Evolutionary conservation across 768 basidiomycete genomes (phyloP).

Genomic region (Peribolospora kevripleyi): DNA sequence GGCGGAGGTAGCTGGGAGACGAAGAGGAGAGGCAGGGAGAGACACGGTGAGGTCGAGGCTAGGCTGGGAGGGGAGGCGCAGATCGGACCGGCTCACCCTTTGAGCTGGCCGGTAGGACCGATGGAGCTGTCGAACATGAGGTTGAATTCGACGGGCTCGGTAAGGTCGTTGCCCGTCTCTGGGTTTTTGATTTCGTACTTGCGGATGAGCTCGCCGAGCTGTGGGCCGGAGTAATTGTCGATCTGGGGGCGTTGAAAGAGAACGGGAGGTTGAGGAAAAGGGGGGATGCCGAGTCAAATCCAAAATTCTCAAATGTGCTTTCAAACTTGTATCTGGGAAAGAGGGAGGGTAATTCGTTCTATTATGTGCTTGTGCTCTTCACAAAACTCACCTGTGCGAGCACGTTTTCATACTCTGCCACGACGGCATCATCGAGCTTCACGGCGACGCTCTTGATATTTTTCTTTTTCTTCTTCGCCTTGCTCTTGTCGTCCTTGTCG

Average conservation of each 20-base stretch:
- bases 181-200: conserved; percentile 65
- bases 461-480: conserved; percentile 43
- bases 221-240: conserved; percentile 76
- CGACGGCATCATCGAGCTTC: conserved; percentile 45
- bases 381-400: conserved; percentile 53
- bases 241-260: conserved; percentile 27
- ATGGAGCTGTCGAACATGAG: conserved; percentile 97
- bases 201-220: conserved; percentile 64
- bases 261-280: not conserved
- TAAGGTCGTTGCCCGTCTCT: conserved; percentile 72
- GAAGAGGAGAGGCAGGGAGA: not conserved
- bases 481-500: conserved; percentile 32
- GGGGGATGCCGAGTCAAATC: too few relatives aligned
- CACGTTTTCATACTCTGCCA: conserved; percentile 50
- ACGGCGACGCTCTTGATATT: conserved; percentile 41
- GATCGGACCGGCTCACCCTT: conserved; percentile 34
- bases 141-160: conserved; percentile 87
- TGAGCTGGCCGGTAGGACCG: conserved; percentile 89
- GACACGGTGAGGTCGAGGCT: not conserved
- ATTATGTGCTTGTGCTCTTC: not conserved
- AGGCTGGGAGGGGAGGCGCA: not conserved
- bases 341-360: not conserved
- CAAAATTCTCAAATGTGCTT: too few relatives aligned
- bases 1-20: conserved; percentile 54
- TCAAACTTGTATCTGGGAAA: too few relatives aligned